phyloP scores from a whole-genome alignment of 352 stramenopile genomes.

The Phytophthora pisi region DNA sequence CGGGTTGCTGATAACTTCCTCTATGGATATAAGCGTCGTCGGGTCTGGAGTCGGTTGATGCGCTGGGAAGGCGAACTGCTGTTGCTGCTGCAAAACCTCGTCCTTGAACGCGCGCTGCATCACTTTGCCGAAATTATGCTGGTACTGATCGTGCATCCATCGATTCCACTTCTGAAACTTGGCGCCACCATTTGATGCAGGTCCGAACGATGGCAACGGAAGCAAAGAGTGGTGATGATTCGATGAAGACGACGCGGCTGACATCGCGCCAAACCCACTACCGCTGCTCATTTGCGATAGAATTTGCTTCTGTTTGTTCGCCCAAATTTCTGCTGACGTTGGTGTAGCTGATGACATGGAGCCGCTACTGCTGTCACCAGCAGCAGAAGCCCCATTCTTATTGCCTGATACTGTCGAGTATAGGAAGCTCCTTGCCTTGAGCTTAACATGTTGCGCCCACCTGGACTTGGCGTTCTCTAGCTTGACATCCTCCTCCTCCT shows the following conservation, averaged over 20 bases:
- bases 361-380: slow-evolving; percentile 12
- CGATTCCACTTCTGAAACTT: slow-evolving; percentile 89
- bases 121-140: slow-evolving; percentile 74
- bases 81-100: slow-evolving; percentile 47
- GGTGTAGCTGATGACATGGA: slow-evolving; percentile 41
- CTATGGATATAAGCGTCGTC: slow-evolving; percentile 66
- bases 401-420: slow-evolving; percentile 58
- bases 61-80: slow-evolving; percentile 38
- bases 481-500: slow-evolving; percentile 85
- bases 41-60: slow-evolving; percentile 46
- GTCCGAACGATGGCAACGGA: slow-evolving; percentile 37
- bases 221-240: slow-evolving; percentile 35
- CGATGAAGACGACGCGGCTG: slow-evolving; percentile 24
- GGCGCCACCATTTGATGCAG: slow-evolving; percentile 46
- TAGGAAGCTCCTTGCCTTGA: slow-evolving; percentile 82
- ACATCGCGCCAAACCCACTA: slow-evolving; percentile 19
- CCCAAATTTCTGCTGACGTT: slow-evolving; percentile 69
- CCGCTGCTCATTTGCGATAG: slow-evolving; percentile 54
- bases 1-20: slow-evolving; percentile 80
- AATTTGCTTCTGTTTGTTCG: slow-evolving; percentile 75
- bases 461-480: slow-evolving; percentile 82
- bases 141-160: slow-evolving; percentile 78
- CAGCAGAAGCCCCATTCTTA: slow-evolving; percentile 28
- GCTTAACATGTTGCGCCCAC: slow-evolving; percentile 87
- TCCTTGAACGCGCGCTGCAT: slow-evolving; percentile 72